These are phyloP conservation scores for Linnemannia exigua DNA, from an alignment of 192 early-diverging fungal genomes.

Conservation along the genomic window DNA sequence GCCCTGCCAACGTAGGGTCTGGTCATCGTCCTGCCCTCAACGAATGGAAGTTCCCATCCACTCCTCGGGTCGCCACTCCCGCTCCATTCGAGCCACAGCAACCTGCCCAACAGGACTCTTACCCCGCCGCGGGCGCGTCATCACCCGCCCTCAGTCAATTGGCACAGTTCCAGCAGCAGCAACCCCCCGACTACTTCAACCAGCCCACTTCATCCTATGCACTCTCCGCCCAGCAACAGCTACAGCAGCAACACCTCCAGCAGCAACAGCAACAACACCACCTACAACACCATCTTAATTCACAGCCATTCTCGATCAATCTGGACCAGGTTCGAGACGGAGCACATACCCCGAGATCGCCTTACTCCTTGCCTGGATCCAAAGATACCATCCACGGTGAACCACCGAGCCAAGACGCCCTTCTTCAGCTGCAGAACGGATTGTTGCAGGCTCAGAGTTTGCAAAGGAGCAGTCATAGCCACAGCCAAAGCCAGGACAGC, in stretches of 20 bases:
- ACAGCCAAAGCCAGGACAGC: slow-evolving; percentile 52
- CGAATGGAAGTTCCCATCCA: slow-evolving; percentile 54
- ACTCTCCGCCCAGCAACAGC: slow-evolving; percentile 22
- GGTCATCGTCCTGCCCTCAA: slow-evolving; percentile 52
- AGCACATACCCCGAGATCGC: slow-evolving; percentile 42
- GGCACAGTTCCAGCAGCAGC: slow-evolving; percentile 28
- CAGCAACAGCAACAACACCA: slow-evolving; percentile 13
- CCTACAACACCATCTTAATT: slow-evolving; percentile 15
- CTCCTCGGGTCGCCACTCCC: slow-evolving; percentile 43
- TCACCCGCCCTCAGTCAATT: slow-evolving; percentile 24
- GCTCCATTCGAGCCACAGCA: slow-evolving; percentile 24
- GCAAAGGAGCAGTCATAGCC: slow-evolving; percentile 37
- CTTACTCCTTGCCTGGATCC: slow-evolving; percentile 36
- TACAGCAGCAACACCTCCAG: slow-evolving; percentile 15
- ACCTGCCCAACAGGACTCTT: neutral
- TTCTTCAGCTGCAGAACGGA: slow-evolving; percentile 3
- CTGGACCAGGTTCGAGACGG: slow-evolving; percentile 28
- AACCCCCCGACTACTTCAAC: slow-evolving; percentile 43
- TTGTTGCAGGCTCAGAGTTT: slow-evolving; percentile 10
- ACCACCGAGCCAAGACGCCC: slow-evolving; percentile 5
- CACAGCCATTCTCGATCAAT: slow-evolving; percentile 14
- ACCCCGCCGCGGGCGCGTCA: neutral
- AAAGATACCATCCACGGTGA: slow-evolving; percentile 22
- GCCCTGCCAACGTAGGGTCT: slow-evolving; percentile 19
- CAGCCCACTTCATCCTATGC: slow-evolving; percentile 33